Percentiles rank a stretch among this genome's conserved stretches.
phyloP scores from a whole-genome alignment of 2,329 filamentous ascomycete species.

The Monilinia fructicola region DNA sequence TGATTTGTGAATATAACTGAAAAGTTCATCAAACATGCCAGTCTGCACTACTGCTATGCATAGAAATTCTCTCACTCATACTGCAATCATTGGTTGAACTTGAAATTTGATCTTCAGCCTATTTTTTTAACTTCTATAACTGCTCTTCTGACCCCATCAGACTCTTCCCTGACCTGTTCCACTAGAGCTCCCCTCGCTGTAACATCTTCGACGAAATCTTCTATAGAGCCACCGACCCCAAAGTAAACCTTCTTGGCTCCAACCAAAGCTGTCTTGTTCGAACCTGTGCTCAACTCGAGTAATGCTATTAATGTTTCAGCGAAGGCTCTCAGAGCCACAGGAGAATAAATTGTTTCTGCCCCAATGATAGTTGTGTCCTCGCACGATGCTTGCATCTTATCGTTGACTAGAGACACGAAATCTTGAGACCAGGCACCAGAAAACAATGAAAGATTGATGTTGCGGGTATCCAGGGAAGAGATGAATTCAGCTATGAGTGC shows the following conservation, averaged over 20 bases:
- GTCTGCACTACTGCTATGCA: neutral
- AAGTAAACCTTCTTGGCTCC: conserved; percentile 82
- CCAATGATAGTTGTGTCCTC: conserved; percentile 58
- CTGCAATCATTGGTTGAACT: neutral
- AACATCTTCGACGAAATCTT: conserved; percentile 64
- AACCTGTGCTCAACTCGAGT: conserved; percentile 46
- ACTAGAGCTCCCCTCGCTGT: conserved; percentile 51
- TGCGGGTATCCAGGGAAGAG: conserved; percentile 48
- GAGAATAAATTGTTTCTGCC: conserved; percentile 82
- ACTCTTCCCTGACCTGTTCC: conserved; percentile 56
- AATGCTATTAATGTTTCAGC: conserved; percentile 63
- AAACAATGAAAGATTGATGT: conserved; percentile 63
- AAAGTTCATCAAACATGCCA: neutral
- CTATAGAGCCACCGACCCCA: conserved; percentile 77
- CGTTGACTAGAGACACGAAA: conserved; percentile 58
- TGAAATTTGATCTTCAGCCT: neutral
- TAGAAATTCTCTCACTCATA: neutral
- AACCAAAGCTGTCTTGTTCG: conserved; percentile 55
- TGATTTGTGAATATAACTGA: neutral
- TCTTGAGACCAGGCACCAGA: conserved; percentile 72
- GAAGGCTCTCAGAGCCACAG: conserved; percentile 67
- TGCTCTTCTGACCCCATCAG: conserved; percentile 59
- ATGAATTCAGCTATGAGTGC: conserved; percentile 61
- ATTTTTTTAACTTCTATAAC: conserved; percentile 48
- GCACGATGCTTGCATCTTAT: conserved; percentile 34